Conservation (phyloP, 1,284 basidiomycete genomes). For the Coniferiporia weirii region DNA sequence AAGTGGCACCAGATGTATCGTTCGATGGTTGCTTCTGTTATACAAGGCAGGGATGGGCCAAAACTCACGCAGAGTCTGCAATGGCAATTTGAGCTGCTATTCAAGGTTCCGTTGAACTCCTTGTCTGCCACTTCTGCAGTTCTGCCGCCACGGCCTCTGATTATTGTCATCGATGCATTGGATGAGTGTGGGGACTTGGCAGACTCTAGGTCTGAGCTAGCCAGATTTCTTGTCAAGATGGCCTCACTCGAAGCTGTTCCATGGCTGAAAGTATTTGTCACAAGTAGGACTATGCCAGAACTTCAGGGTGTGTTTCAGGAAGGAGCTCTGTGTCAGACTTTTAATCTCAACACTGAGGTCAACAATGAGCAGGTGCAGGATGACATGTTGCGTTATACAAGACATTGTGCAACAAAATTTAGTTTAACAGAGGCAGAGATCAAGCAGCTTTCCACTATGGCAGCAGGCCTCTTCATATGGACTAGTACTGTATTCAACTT, state of each 20-base stretch:
- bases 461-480: conserved; percentile 1
- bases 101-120: no score
- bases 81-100: no score
- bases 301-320: neutral
- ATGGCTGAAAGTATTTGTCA: conserved; percentile 8
- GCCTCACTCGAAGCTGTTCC: neutral
- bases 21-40: no score
- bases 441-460: neutral
- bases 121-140: no score
- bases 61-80: no score
- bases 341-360: neutral
- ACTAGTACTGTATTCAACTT: neutral
- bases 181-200: no score
- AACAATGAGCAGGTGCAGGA: neutral
- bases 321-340: neutral
- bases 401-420: neutral
- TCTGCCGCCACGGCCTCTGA: no score
- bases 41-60: no score
- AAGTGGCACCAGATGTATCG: no score
- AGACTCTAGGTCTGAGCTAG: neutral
- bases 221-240: neutral
- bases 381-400: neutral
- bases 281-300: neutral
- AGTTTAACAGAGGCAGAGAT: neutral
- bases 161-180: no score